Evolutionary conservation across 345 rosid species (phyloP), one percentile per base, ranked within the genome.

Genomic region (Geranium rotundifolium): DNA sequence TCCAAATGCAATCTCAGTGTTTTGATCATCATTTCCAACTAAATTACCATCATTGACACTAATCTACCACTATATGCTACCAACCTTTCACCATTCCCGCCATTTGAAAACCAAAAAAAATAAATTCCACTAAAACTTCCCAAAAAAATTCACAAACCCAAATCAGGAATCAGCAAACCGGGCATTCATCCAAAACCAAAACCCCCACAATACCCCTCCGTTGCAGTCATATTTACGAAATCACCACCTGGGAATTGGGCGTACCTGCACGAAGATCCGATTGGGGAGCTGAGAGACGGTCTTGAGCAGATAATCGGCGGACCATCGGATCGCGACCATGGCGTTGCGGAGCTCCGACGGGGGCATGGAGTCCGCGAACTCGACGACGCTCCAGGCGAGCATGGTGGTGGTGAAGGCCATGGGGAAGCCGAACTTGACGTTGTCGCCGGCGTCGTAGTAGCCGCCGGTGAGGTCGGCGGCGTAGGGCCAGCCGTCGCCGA

Each of bases 351-450:
- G 64, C 62, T 93, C 97, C 63, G 60, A 7, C 1, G 89, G 57
- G 19, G 96, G 90, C 99, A 93, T 93, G n/a, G 65, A 2, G 10
- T 82, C 87, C 0, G 96, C 95, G 57, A 90, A 93, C 63, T 93
- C 99, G 7, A 90, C 77, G 14, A 90, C 80, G 60, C 95, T 90
- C 99, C 97, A 93, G 0, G 97, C 74, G 59, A 93, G 73, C 85
- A 93, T 76, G 10, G 99, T 88, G n/a, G 92, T 73, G 0, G 95
- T 90, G 69, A 93, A 93, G 7, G 97, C 96, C 99, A 93, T 88
- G 4, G 99, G 99, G 34, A 93, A 90, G 29, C 80, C 81, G 69
- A 86, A 93, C 76, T 93, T 90, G 34, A 93, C 85, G 71, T 93
- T 93, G 39, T 93, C 99, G 0, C 97, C 99, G 17, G 99, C 99